phyloP scores from a whole-genome alignment of 257 asterid genomes.

The Capsicum pubescens region DNA sequence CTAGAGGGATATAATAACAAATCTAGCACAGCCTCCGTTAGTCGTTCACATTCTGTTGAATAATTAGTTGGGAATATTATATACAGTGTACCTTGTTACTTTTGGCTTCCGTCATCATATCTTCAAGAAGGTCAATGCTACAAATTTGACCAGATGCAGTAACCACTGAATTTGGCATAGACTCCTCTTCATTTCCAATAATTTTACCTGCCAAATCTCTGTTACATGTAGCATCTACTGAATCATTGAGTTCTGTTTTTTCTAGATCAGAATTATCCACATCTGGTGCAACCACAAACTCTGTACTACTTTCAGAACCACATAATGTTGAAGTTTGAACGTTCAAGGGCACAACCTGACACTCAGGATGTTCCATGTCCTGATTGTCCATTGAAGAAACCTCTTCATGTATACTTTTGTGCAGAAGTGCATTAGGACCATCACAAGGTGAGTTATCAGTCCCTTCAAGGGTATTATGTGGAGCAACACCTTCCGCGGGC shows the following conservation, averaged over 20 bases:
- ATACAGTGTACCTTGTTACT: conserved; percentile 64
- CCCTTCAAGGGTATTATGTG: conserved; percentile 28
- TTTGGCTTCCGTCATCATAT: conserved; percentile 65
- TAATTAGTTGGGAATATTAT: neutral
- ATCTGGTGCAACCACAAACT: conserved; percentile 42
- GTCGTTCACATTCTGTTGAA: neutral
- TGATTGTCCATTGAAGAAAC: neutral
- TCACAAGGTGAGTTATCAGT: conserved; percentile 16
- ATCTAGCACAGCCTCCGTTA: neutral
- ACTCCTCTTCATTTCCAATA: conserved; percentile 39
- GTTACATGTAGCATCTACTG: conserved; percentile 36
- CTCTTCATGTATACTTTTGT: neutral
- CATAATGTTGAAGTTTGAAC: neutral
- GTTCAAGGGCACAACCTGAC: conserved; percentile 3
- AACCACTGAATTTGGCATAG: conserved; percentile 41
- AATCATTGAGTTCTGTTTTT: conserved; percentile 34
- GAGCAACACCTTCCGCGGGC: conserved; percentile 30
- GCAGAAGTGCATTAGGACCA: neutral
- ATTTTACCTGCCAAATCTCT: conserved; percentile 34
- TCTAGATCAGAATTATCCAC: conserved; percentile 37
- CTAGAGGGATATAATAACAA: neutral
- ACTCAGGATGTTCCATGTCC: conserved; percentile 19
- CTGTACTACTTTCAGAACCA: conserved; percentile 42
- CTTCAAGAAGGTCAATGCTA: conserved; percentile 63
- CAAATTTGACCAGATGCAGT: conserved; percentile 58